A percentile compares a stretch with the other conserved stretches of the same genome.
phyloP scores from a whole-genome alignment of 2,329 filamentous ascomycete species.

The Cladosporium sp. region DNA sequence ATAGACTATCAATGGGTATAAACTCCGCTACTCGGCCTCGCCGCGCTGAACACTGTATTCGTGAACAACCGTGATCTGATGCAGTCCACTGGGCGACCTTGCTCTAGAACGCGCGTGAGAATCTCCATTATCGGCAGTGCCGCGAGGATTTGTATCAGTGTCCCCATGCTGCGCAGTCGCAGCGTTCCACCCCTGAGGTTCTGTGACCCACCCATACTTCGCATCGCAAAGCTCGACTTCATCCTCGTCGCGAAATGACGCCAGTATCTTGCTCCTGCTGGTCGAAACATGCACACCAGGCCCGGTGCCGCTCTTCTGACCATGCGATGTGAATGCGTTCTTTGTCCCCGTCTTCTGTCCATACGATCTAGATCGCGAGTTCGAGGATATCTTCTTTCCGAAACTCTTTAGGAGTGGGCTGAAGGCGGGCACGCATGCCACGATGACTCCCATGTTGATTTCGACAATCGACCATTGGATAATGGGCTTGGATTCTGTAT shows the following conservation, averaged over 20 bases:
- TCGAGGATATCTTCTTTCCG: constrained; percentile 1
- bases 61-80: constrained; percentile 3
- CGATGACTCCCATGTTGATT: constrained; percentile 38
- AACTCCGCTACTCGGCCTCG: too few species aligned
- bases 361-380: constrained; percentile 1
- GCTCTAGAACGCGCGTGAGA: neutral
- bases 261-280: neutral
- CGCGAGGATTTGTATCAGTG: neutral
- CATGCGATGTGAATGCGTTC: neutral
- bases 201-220: neutral
- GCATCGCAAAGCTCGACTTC: constrained; percentile 4
- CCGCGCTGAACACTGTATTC: constrained; percentile 2
- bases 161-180: neutral
- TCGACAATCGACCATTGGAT: constrained; percentile 47
- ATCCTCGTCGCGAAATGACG: constrained; percentile 3
- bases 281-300: neutral
- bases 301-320: neutral
- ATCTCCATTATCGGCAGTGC: neutral
- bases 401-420: constrained; percentile 31
- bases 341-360: neutral
- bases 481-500: constrained; percentile 40
- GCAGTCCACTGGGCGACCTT: neutral
- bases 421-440: constrained; percentile 41
- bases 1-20: too few species aligned
- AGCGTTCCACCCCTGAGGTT: neutral